phyloP scores from a whole-genome alignment of 1,139 yeast species.

The Keqinozyma sinolaborantium region DNA sequence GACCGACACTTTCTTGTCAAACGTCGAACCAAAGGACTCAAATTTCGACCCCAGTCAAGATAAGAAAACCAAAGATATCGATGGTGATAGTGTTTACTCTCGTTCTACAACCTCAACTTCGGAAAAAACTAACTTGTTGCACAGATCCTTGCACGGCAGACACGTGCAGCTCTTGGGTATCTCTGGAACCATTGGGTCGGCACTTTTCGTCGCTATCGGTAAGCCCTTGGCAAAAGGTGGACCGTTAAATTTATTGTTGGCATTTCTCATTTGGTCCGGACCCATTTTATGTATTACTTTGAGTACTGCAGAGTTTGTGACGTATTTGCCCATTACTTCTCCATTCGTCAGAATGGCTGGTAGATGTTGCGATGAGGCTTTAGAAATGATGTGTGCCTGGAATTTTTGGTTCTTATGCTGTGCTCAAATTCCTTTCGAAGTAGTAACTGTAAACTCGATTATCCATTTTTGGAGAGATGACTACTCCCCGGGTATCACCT shows the following conservation, averaged over 20 bases:
- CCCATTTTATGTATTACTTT: conserved; percentile 65
- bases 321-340: conserved; percentile 70
- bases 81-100: conserved; percentile 12
- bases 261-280: conserved; percentile 45
- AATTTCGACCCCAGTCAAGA: neutral
- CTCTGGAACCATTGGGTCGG: conserved; percentile 51
- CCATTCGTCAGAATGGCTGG: conserved; percentile 57
- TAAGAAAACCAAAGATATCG: conserved; percentile 4
- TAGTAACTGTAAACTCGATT: conserved; percentile 77
- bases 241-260: conserved; percentile 42
- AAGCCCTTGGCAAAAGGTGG: conserved; percentile 42
- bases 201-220: conserved; percentile 47
- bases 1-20: neutral
- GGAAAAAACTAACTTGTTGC: conserved; percentile 12
- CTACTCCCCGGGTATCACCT: conserved; percentile 63
- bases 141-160: conserved; percentile 23
- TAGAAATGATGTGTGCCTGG: conserved; percentile 78
- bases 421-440: conserved; percentile 77
- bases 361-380: conserved; percentile 60
- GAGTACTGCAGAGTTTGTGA: conserved; percentile 80
- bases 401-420: conserved; percentile 79
- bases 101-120: conserved; percentile 12
- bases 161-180: conserved; percentile 50
- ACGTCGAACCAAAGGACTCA: neutral
- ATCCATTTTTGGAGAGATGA: conserved; percentile 79